phyloP scores from a whole-genome alignment of 2,329 filamentous ascomycete species.

The Aureobasidium sp. region DNA sequence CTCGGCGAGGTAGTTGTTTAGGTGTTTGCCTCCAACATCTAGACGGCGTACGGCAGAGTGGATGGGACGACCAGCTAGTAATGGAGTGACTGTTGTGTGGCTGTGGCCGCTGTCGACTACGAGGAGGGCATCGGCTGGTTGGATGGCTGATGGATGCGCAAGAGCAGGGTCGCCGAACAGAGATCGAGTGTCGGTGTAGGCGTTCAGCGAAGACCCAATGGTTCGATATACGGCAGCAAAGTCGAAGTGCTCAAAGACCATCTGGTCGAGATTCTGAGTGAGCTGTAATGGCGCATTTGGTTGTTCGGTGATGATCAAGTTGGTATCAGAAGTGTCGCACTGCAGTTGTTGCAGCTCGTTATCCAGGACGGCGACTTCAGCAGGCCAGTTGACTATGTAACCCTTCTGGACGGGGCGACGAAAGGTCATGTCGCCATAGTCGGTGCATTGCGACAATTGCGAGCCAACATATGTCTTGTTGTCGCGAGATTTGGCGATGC shows the following conservation, averaged over 20 bases:
- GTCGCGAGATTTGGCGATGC: conserved; percentile 70
- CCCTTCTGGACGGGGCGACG: conserved; percentile 88
- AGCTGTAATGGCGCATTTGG: conserved; percentile 74
- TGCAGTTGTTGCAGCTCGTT: conserved; percentile 55
- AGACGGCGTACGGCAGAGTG: conserved; percentile 77
- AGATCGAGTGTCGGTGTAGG: conserved; percentile 69
- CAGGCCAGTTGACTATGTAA: conserved; percentile 94
- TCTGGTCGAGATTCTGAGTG: conserved; percentile 88
- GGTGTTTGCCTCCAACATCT: conserved; percentile 83
- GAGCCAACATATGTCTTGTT: conserved; percentile 72
- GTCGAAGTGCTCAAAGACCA: conserved; percentile 94
- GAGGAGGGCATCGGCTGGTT: conserved; percentile 59
- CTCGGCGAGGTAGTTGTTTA: conserved; percentile 89
- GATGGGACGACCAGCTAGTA: conserved; percentile 72
- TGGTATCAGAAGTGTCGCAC: conserved; percentile 75
- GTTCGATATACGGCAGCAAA: conserved; percentile 80
- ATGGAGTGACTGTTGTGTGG: conserved; percentile 81
- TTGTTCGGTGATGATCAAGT: conserved; percentile 76
- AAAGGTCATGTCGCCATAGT: conserved; percentile 85
- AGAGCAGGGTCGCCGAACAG: conserved; percentile 52
- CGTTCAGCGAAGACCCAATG: conserved; percentile 66
- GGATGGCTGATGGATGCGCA: conserved; percentile 24
- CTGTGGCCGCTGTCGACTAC: conserved; percentile 90
- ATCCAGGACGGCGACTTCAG: conserved; percentile 93
- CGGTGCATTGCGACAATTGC: conserved; percentile 69